phyloP scores from a whole-genome alignment of 116 monocot genomes.

The Posidonia oceanica region DNA sequence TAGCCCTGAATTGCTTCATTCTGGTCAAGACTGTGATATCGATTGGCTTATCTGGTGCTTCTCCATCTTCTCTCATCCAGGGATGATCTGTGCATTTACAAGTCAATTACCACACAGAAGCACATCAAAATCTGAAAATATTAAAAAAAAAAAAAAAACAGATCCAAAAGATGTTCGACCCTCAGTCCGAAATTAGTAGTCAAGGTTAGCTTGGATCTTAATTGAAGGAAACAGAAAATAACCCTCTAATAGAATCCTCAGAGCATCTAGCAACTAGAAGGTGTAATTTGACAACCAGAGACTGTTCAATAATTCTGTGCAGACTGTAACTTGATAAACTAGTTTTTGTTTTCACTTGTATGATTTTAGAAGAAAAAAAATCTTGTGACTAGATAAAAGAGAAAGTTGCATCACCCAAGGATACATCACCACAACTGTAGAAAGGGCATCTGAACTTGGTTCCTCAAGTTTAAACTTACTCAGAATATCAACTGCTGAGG shows the following conservation, averaged over 20 bases:
- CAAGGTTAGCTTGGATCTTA: not conserved
- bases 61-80: conserved; percentile 53
- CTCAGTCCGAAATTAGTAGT: not conserved
- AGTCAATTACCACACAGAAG: not conserved
- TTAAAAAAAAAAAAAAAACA: not conserved
- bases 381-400: too few relatives aligned
- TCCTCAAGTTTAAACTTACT: conserved; percentile 15
- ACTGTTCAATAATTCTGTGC: too few relatives aligned
- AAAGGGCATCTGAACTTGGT: not conserved
- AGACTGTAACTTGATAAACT: too few relatives aligned
- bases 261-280: not conserved
- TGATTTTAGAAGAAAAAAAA: too few relatives aligned
- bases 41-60: conserved; percentile 50
- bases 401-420: not conserved
- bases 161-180: not conserved
- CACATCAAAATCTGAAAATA: not conserved
- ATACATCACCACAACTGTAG: not conserved
- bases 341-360: too few relatives aligned
- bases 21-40: conserved; percentile 42
- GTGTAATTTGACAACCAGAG: too few relatives aligned
- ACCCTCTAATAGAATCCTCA: not conserved
- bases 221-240: not conserved
- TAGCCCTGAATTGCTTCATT: conserved; percentile 65
- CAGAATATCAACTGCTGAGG: conserved; percentile 38
- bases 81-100: conserved; percentile 39